Conservation (phyloP, 2,329 filamentous ascomycete genomes). For the Aureobasidium sp. region DNA sequence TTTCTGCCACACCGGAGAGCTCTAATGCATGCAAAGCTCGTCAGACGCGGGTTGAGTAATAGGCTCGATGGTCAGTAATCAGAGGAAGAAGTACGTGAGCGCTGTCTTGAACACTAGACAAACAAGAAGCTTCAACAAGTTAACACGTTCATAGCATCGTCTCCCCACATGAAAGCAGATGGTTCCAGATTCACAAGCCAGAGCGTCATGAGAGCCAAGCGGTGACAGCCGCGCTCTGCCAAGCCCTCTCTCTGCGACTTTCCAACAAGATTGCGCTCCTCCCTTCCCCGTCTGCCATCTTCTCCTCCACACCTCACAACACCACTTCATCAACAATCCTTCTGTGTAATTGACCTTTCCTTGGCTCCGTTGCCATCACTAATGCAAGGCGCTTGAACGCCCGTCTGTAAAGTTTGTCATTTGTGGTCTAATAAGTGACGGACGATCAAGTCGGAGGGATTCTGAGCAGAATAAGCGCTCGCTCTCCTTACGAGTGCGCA, state of each 20-base stretch:
- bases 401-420: slow-evolving; percentile 15
- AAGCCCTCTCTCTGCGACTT: slow-evolving; percentile 1
- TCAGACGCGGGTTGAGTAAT: not conserved
- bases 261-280: slow-evolving; percentile 6
- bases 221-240: not conserved
- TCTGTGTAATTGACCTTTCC: slow-evolving; percentile 7
- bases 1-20: not conserved
- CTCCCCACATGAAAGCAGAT: not conserved
- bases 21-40: slow-evolving; percentile 7
- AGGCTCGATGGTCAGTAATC: no score
- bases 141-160: slow-evolving; percentile 7
- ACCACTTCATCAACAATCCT: slow-evolving; percentile 1
- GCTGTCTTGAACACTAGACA: not conserved
- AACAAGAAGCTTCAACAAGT: slow-evolving; percentile 6
- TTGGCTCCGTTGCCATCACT: slow-evolving; percentile 5
- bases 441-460: slow-evolving; percentile 12
- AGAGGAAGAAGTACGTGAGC: not conserved
- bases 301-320: slow-evolving; percentile 5
- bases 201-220: not conserved
- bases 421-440: slow-evolving; percentile 12
- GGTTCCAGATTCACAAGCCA: not conserved
- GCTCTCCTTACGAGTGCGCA: slow-evolving; percentile 16
- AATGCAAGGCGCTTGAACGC: slow-evolving; percentile 12
- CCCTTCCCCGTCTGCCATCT: not conserved
- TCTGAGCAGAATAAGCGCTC: slow-evolving; percentile 15